Evolutionary conservation across 1,284 basidiomycete genomes (phyloP), one percentile per base, ranked within the genome.

Genomic region (Microbotryum violaceum): DNA sequence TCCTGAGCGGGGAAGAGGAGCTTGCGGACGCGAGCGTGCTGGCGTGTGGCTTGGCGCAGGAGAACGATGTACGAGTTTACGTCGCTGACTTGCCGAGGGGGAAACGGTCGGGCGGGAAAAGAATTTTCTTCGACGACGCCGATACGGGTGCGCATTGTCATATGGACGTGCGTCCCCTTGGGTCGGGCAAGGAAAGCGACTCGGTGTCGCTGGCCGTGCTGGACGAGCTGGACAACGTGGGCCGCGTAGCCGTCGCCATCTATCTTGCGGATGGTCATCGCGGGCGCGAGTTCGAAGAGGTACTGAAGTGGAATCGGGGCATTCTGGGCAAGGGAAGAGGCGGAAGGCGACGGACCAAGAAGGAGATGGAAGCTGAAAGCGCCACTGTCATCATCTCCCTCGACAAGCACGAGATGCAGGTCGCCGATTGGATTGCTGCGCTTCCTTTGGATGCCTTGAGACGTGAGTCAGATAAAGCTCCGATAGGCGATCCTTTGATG

Each of bases 391-490:
- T 60, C 1, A 58, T 72, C 20, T 54, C 29, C 7, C 57, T 72
- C 42, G 44, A 42, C 20, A 61, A 37, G 23, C 59, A 52, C 16
- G 70, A 72, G 18, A 27, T 67, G 16, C 47, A 10, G 37, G 21
- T 63, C 18, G 57, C 65, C 0, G 68, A 70, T 23, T 72, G 70
- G 70, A 52, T 72, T 4, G 57, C 63, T 1, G 64, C 68, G 3
- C 54, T 72, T 3, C 64, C 65, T 45, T 60, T 70, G 20, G 70
- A 67, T 47, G 68, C 69, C 16, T 18, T 72, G 45, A 54, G 68
- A 27, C 69, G 70, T 71, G 49, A 54, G 70, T 65, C 6, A 10
- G 51, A 33, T 27, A 14, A 9, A 9, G 20, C 21, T 20, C 14
- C 6, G 6, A 4, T 21, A 37, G 10, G 29, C 27, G 20, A 12